Evolutionary conservation across 257 asterid species (phyloP).

Genomic region (Ophiorrhiza pumila): DNA sequence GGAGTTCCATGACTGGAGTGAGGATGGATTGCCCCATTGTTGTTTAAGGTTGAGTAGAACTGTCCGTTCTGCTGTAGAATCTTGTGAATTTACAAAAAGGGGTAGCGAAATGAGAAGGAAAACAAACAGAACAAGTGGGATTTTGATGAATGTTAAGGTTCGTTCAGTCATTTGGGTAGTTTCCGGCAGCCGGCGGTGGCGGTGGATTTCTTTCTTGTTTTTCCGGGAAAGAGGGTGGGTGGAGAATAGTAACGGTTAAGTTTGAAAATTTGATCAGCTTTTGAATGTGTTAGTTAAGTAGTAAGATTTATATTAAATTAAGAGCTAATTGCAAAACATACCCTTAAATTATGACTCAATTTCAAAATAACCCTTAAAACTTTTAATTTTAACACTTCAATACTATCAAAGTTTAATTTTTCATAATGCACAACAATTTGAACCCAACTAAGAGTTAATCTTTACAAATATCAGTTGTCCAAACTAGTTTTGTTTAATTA

Average conservation of each 20-base stretch:
- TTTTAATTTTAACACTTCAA: no score
- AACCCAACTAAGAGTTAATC: no score
- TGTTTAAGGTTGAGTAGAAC: conserved; percentile 37
- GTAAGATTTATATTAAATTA: no score
- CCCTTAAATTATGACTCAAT: no score
- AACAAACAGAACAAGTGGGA: conserved; percentile 1
- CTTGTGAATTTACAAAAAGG: conserved; percentile 28
- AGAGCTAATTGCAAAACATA: no score
- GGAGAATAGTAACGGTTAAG: neutral
- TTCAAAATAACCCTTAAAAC: no score
- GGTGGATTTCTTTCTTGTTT: neutral
- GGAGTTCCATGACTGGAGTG: conserved; percentile 37
- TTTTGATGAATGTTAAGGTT: neutral
- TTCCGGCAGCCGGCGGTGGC: neutral
- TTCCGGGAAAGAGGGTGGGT: neutral
- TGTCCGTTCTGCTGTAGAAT: conserved; percentile 15
- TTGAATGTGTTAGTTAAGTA: no score
- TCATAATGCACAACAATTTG: no score
- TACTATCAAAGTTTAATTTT: no score
- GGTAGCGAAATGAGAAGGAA: conserved; percentile 24
- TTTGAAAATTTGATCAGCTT: neutral
- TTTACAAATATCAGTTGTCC: no score
- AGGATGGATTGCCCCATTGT: conserved; percentile 39
- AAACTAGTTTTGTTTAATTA: no score
- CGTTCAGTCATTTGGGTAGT: conserved; percentile 15